phyloP scores from a whole-genome alignment of 768 basidiomycete genomes.

The Phaffia australis region DNA sequence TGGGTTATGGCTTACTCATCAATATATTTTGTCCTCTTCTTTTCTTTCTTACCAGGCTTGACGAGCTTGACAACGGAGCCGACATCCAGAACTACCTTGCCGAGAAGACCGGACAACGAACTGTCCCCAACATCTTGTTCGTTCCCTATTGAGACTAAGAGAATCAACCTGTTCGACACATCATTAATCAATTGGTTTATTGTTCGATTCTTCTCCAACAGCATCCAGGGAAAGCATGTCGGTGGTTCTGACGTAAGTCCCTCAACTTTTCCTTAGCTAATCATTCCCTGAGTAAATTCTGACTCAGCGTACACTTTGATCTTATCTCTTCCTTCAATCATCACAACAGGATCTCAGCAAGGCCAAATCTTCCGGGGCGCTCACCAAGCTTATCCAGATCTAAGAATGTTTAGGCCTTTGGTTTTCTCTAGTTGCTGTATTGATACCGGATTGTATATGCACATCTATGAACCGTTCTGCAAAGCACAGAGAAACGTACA shows the following conservation, averaged over 20 bases:
- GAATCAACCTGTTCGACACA: conserved; percentile 34
- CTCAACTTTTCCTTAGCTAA: too few species aligned
- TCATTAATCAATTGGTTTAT: not conserved
- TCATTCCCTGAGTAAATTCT: too few species aligned
- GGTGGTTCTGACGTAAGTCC: conserved; percentile 29
- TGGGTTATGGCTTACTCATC: too few species aligned
- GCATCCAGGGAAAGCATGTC: conserved; percentile 25
- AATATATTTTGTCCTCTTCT: not conserved
- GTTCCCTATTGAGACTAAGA: conserved; percentile 42
- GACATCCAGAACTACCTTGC: conserved; percentile 58
- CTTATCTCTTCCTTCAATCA: too few species aligned
- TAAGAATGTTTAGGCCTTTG: not conserved
- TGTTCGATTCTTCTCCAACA: not conserved
- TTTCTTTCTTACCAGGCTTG: conserved; percentile 23
- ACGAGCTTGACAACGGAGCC: conserved; percentile 44
- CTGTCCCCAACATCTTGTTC: conserved; percentile 62
- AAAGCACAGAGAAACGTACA: too few species aligned
- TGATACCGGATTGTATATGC: too few species aligned
- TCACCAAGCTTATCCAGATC: conserved; percentile 23
- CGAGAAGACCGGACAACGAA: conserved; percentile 54
- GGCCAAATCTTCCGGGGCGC: conserved; percentile 25
- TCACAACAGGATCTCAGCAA: conserved; percentile 20
- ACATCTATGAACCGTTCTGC: too few species aligned
- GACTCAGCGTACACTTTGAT: too few species aligned
- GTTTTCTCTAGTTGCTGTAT: too few species aligned